A percentile compares a stretch with the other conserved stretches of the same genome.
phyloP scores from a whole-genome alignment of 352 stramenopile species.

The Phytophthora cactorum region DNA sequence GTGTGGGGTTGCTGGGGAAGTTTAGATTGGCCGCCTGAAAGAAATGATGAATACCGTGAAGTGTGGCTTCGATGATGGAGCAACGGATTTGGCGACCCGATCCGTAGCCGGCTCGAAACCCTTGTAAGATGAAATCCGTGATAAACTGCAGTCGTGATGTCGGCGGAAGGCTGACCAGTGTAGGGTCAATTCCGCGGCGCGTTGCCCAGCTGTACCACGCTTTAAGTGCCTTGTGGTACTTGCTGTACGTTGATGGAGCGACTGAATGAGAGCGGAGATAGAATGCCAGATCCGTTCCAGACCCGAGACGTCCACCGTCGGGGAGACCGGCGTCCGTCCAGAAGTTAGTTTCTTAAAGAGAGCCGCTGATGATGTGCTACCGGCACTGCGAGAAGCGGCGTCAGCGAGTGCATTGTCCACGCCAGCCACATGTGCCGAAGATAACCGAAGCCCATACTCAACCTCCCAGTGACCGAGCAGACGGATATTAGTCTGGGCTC shows the following conservation, averaged over 20 bases:
- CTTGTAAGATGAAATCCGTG: not conserved
- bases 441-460: not conserved
- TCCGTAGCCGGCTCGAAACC: no score
- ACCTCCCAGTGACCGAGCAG: slow-evolving; percentile 1
- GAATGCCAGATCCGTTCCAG: slow-evolving; percentile 8
- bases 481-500: not conserved
- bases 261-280: slow-evolving; percentile 7
- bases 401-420: not conserved
- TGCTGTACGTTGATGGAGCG: slow-evolving; percentile 1
- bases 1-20: not conserved
- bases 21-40: not conserved
- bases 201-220: not conserved
- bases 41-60: not conserved
- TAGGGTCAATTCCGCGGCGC: not conserved
- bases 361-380: not conserved
- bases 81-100: no score
- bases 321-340: slow-evolving; percentile 7
- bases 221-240: not conserved
- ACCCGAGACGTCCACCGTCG: not conserved
- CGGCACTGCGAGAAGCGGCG: not conserved
- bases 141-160: not conserved
- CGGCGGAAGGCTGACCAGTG: not conserved
- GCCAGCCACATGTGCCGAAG: slow-evolving; percentile 1
- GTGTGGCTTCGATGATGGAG: no score
- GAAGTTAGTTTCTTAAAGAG: slow-evolving; percentile 7